Conservation (phyloP, 2,329 filamentous ascomycete species). For the Cladophialophora bantiana region DNA sequence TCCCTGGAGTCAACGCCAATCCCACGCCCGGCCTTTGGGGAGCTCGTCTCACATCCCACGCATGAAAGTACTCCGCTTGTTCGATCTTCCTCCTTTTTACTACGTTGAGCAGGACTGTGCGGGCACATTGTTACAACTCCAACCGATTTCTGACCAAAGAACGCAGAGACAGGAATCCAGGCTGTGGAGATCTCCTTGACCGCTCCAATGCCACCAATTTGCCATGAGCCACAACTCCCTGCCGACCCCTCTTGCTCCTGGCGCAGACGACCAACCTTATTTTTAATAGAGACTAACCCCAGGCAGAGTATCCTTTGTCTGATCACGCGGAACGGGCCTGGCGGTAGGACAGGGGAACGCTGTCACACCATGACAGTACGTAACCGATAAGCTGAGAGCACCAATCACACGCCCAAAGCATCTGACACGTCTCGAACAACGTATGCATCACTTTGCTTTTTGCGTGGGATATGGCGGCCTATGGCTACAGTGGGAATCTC, state of each 20-base stretch:
- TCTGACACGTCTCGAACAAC: neutral
- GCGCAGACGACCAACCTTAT: neutral
- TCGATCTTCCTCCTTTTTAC: neutral
- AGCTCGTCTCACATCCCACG: neutral
- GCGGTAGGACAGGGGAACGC: neutral
- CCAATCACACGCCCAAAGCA: neutral
- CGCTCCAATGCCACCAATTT: neutral
- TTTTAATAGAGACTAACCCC: neutral
- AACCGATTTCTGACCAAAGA: neutral
- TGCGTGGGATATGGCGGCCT: neutral
- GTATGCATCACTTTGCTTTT: neutral
- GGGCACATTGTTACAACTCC: neutral
- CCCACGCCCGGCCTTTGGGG: neutral
- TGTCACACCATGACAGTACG: constrained; percentile 1
- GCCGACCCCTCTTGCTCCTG: neutral
- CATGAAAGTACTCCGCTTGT: neutral
- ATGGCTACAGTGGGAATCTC: constrained; percentile 1
- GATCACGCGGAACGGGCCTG: neutral
- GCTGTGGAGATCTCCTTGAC: neutral
- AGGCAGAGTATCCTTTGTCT: neutral
- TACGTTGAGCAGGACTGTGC: neutral
- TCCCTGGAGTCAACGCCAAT: neutral
- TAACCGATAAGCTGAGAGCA: constrained; percentile 1
- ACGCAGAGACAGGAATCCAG: neutral
- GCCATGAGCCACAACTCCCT: neutral